phyloP scores from a whole-genome alignment of 768 basidiomycete species.

The Dentipellis sp. region DNA sequence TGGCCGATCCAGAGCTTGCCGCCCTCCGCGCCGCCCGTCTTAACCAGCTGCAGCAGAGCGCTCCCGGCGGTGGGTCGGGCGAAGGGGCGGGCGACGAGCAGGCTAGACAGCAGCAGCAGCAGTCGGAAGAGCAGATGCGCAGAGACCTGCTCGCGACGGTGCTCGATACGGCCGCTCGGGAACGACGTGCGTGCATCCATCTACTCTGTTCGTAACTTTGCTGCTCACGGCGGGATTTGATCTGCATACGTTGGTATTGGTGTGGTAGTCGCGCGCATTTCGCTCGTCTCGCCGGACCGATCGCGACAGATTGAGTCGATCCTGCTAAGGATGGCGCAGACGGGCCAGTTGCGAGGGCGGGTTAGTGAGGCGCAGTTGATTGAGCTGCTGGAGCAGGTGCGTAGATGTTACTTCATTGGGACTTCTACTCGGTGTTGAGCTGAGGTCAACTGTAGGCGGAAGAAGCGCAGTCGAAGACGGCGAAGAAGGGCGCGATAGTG shows the following conservation, averaged over 20 bases:
- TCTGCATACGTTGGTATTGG: background rate
- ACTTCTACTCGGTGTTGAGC: background rate
- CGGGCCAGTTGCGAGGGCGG: constrained; percentile 67
- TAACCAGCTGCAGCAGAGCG: constrained; percentile 27
- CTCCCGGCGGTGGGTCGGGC: constrained; percentile 11
- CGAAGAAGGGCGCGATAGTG: constrained; percentile 32
- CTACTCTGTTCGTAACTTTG: background rate
- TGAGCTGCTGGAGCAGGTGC: constrained; percentile 79
- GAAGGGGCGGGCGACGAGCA: constrained; percentile 48
- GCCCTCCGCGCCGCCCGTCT: constrained; percentile 36
- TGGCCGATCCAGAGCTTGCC: constrained; percentile 31
- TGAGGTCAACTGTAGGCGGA: constrained; percentile 22
- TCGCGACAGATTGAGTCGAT: constrained; percentile 75
- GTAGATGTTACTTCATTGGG: constrained; percentile 3
- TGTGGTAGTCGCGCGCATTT: constrained; percentile 70
- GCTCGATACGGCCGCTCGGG: constrained; percentile 13
- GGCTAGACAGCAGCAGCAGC: constrained; percentile 23
- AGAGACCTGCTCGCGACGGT: constrained; percentile 39
- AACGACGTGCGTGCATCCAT: constrained; percentile 8
- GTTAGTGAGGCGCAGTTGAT: constrained; percentile 80
- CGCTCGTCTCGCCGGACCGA: constrained; percentile 76
- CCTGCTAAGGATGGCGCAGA: constrained; percentile 74
- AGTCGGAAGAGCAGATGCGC: constrained; percentile 59
- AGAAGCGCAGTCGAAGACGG: constrained; percentile 33
- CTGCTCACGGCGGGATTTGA: background rate